Evolutionary conservation across 2,329 filamentous ascomycete species (phyloP).

Genomic region (Arthrobotrys sphaeroides): DNA sequence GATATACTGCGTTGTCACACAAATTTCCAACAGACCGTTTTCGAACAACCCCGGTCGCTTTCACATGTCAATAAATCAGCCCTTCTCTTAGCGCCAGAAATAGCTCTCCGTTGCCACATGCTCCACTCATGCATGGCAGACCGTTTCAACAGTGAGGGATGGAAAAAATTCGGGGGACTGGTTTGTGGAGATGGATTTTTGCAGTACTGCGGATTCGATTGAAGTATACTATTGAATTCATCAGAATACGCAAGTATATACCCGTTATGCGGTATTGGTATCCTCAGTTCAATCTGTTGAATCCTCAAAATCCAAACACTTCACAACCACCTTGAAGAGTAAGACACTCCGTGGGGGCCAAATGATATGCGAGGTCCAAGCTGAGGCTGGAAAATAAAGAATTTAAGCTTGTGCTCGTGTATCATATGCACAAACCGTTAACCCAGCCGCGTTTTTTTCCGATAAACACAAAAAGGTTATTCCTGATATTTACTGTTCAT

Average conservation of each 20-base stretch:
- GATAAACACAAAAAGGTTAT: too few relatives aligned
- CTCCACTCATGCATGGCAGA: not conserved
- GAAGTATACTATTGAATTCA: too few relatives aligned
- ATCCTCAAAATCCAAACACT: not conserved
- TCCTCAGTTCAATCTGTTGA: not conserved
- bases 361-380: not conserved
- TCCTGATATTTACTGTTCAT: not conserved
- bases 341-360: not conserved
- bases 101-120: conserved; percentile 24
- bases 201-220: too few relatives aligned
- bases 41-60: not conserved
- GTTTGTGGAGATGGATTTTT: not conserved
- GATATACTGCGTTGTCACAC: not conserved
- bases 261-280: too few relatives aligned
- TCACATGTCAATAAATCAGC: conserved; percentile 8
- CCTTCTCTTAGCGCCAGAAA: conserved; percentile 21
- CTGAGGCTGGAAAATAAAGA: not conserved
- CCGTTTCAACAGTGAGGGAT: not conserved
- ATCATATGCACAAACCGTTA: conserved; percentile 38
- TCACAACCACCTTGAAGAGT: not conserved
- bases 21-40: not conserved
- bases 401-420: conserved; percentile 29
- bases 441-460: conserved; percentile 40
- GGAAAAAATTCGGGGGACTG: not conserved
- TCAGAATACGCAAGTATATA: too few relatives aligned